Percentiles rank a stretch among this genome's conserved stretches.
Conservation (phyloP, 495 filamentous ascomycete species). For the Usnea hakonensis region DNA sequence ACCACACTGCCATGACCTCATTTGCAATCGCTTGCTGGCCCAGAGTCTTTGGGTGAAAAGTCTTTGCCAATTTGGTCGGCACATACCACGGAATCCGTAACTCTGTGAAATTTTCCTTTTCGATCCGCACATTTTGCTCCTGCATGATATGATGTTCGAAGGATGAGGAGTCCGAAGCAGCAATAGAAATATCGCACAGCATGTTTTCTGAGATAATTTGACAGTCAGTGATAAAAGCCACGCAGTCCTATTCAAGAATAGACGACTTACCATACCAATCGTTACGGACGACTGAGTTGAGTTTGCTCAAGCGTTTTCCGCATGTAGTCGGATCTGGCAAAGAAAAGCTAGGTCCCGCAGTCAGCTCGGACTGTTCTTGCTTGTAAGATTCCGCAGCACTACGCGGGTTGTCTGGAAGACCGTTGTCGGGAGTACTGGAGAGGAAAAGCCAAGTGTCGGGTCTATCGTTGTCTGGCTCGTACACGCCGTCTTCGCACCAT, state of each 20-base stretch:
- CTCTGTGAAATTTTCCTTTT: not conserved
- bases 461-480: slow-evolving; percentile 35
- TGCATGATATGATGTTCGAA: not conserved
- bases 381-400: not conserved
- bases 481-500: slow-evolving; percentile 40
- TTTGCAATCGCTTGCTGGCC: not conserved
- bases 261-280: not conserved
- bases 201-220: no score
- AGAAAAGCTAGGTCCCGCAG: not conserved
- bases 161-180: not conserved
- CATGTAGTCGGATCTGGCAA: not conserved
- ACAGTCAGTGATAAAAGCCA: not conserved
- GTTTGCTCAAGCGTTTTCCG: not conserved
- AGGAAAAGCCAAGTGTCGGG: slow-evolving; percentile 41
- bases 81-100: not conserved
- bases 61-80: not conserved
- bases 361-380: not conserved
- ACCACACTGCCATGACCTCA: not conserved
- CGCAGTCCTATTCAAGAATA: not conserved
- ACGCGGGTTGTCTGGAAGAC: not conserved
- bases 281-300: not conserved
- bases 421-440: not conserved
- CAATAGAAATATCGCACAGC: not conserved
- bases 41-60: not conserved
- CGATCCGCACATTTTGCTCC: not conserved